Conservation (phyloP, 73 alveolate species). For the Tetrahymena thermophila region DNA sequence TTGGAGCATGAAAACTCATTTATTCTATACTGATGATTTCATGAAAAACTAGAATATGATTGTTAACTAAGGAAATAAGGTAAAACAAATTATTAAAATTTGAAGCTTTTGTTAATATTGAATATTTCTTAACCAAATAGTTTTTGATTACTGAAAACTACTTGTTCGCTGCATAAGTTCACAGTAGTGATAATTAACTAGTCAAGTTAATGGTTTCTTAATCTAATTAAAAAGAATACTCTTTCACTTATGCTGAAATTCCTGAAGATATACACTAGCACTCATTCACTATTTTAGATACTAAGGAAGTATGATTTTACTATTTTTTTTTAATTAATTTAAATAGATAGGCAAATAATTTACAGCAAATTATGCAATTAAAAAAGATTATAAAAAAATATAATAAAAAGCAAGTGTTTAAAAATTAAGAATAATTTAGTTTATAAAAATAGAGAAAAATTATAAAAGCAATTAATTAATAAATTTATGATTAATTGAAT, state of each 20-base stretch:
- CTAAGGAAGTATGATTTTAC: conserved; percentile 10
- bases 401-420: background rate
- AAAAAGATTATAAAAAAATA: background rate
- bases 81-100: background rate
- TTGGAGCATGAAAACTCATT: conserved; percentile 52
- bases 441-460: background rate
- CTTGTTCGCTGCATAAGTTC: conserved; percentile 75
- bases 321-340: background rate
- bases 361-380: background rate
- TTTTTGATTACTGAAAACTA: conserved; percentile 63
- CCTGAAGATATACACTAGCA: conserved; percentile 54
- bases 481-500: background rate
- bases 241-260: conserved; percentile 62
- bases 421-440: background rate
- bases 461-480: background rate
- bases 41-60: conserved; percentile 51
- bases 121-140: background rate
- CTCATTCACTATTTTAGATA: conserved; percentile 49
- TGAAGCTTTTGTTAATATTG: background rate
- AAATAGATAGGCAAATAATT: background rate
- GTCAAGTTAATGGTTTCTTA: conserved; percentile 61
- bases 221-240: conserved; percentile 12
- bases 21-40: conserved; percentile 74
- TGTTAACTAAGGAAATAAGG: conserved; percentile 69
- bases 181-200: conserved; percentile 39